A percentile compares a stretch with the other conserved stretches of the same genome.
These are phyloP conservation scores for Volvox carteri DNA, from an alignment of 163 green algal genomes.

Conservation along the genomic window DNA sequence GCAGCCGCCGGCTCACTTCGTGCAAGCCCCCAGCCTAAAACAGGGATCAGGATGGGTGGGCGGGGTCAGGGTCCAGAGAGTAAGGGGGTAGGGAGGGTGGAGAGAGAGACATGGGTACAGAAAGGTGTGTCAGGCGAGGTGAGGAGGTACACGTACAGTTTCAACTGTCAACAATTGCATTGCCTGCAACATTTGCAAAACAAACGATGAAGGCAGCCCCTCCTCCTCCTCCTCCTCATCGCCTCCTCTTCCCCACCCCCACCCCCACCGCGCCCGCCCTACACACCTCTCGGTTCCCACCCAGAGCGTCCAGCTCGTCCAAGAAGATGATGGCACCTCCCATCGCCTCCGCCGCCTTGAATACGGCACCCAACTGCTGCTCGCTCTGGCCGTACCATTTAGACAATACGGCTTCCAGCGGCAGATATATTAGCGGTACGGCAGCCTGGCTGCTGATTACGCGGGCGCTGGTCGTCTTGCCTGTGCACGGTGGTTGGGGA, in stretches of 20 bases:
- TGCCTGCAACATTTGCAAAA: too few relatives aligned
- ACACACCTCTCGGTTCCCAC: constrained; percentile 75
- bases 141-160: too few relatives aligned
- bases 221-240: too few relatives aligned
- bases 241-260: too few relatives aligned
- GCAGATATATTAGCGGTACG: constrained; percentile 94
- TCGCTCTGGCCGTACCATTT: constrained; percentile 97
- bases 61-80: too few relatives aligned
- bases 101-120: too few relatives aligned
- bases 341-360: constrained; percentile 76
- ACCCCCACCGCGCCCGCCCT: too few relatives aligned
- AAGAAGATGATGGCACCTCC: constrained; percentile 92
- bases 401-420: constrained; percentile 85
- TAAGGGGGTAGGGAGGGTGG: too few relatives aligned
- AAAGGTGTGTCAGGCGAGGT: too few relatives aligned
- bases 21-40: constrained; percentile 82
- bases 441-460: constrained; percentile 78
- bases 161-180: too few relatives aligned
- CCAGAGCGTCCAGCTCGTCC: constrained; percentile 95
- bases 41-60: too few relatives aligned
- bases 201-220: too few relatives aligned
- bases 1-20: constrained; percentile 87
- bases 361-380: constrained; percentile 84
- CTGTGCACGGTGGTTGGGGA: constrained; percentile 28
- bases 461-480: constrained; percentile 89